A percentile compares a stretch with the other conserved stretches of the same genome.
phyloP scores from a whole-genome alignment of 1,284 basidiomycete genomes.

The Marasmius oreades region DNA sequence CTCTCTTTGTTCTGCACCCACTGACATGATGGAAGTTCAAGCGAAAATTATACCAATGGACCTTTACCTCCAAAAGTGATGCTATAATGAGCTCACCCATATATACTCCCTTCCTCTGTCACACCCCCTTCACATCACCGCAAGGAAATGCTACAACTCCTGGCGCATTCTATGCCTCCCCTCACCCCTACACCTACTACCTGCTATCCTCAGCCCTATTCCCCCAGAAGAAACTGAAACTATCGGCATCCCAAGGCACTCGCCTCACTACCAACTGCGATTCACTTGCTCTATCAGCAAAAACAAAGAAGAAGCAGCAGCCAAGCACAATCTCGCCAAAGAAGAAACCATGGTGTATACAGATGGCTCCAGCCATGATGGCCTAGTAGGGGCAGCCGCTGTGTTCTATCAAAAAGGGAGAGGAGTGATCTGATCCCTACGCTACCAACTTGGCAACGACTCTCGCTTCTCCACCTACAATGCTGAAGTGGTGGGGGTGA shows the following conservation, averaged over 20 bases:
- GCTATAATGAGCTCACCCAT: slow-evolving; percentile 10
- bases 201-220: background rate
- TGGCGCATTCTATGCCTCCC: background rate
- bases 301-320: background rate
- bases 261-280: slow-evolving; percentile 6
- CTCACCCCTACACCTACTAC: slow-evolving; percentile 12
- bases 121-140: slow-evolving; percentile 14
- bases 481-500: slow-evolving; percentile 20
- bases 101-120: slow-evolving; percentile 17
- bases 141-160: background rate
- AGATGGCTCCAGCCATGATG: slow-evolving; percentile 23
- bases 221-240: slow-evolving; percentile 14
- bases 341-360: slow-evolving; percentile 20
- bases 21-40: too few species aligned
- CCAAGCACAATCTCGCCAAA: background rate
- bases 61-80: slow-evolving; percentile 18
- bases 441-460: slow-evolving; percentile 17
- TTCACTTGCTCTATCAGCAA: background rate
- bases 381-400: slow-evolving; percentile 22
- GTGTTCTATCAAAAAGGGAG: slow-evolving; percentile 11
- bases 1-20: slow-evolving; percentile 21
- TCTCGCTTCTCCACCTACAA: slow-evolving; percentile 21
- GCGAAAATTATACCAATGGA: slow-evolving; percentile 20
- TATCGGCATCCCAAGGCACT: slow-evolving; percentile 14
- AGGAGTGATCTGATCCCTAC: background rate